phyloP scores from a whole-genome alignment of 2,329 filamentous ascomycete genomes.

The Apiospora rasikravindrae region DNA sequence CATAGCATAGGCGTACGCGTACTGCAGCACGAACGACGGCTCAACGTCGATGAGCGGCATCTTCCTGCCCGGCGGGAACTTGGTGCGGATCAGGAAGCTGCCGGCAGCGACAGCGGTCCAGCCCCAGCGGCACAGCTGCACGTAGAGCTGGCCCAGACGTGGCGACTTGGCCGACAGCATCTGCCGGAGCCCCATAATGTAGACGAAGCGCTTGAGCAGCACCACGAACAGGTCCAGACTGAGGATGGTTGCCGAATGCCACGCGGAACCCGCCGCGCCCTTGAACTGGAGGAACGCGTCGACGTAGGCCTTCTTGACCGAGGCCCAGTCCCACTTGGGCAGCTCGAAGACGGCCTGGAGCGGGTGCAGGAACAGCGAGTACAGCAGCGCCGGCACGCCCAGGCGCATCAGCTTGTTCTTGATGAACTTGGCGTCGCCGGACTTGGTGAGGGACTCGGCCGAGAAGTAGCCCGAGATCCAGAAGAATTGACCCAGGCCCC shows the following conservation, averaged over 20 bases:
- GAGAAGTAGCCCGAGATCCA: conserved; percentile 19
- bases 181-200: neutral
- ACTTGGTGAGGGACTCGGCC: conserved; percentile 17
- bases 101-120: conserved; percentile 19
- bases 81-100: conserved; percentile 21
- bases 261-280: conserved; percentile 16
- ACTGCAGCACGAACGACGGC: conserved; percentile 16
- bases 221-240: conserved; percentile 19
- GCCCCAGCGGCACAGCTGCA: conserved; percentile 20
- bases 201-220: conserved; percentile 19
- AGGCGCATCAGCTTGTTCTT: conserved; percentile 18
- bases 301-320: conserved; percentile 15
- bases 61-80: conserved; percentile 11
- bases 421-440: neutral
- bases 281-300: conserved; percentile 20
- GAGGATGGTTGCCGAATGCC: conserved; percentile 22
- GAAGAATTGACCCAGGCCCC: conserved; percentile 21
- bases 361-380: conserved; percentile 4
- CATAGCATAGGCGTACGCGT: conserved; percentile 19
- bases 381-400: conserved; percentile 15
- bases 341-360: neutral
- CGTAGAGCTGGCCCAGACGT: neutral
- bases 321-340: neutral
- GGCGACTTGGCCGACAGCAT: conserved; percentile 2
- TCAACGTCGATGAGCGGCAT: conserved; percentile 14